Evolutionary conservation across 768 basidiomycete genomes (phyloP).

Genomic region (Strobilomyces dryophilus): DNA sequence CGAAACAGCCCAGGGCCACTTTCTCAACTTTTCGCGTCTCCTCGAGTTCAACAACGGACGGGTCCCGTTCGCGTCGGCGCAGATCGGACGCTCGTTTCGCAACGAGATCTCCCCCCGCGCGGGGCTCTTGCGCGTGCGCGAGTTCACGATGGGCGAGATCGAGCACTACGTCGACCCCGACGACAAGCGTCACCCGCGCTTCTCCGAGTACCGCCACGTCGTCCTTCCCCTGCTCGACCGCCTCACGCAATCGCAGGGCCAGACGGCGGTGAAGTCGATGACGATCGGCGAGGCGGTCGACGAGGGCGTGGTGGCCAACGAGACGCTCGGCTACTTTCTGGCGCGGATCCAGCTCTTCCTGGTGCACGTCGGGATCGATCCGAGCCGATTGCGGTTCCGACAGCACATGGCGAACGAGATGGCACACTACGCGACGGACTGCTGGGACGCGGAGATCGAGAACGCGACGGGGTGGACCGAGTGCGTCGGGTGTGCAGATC

Average conservation of each 20-base stretch:
- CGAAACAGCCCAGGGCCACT: constrained; percentile 98
- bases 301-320: constrained; percentile 85
- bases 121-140: constrained; percentile 93
- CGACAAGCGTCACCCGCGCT: constrained; percentile 85
- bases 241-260: constrained; percentile 75
- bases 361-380: constrained; percentile 86
- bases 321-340: constrained; percentile 97
- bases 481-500: constrained; percentile 98
- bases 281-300: constrained; percentile 87
- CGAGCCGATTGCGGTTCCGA: constrained; percentile 79
- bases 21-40: constrained; percentile 95
- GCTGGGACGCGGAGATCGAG: constrained; percentile 99
- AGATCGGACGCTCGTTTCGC: constrained; percentile 93
- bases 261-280: constrained; percentile 59
- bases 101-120: constrained; percentile 98
- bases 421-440: constrained; percentile 99
- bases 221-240: constrained; percentile 76
- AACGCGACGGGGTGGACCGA: constrained; percentile 90
- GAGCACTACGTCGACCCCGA: constrained; percentile 97
- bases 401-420: constrained; percentile 99
- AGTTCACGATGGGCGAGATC: constrained; percentile 99
- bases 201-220: constrained; percentile 74
- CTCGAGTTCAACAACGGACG: constrained; percentile 98
- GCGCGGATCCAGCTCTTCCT: constrained; percentile 90
- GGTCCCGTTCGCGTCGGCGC: constrained; percentile 94